Evolutionary conservation across 345 rosid genomes (phyloP), one percentile per base, ranked within the genome.

Genomic region (Murraya paniculata): DNA sequence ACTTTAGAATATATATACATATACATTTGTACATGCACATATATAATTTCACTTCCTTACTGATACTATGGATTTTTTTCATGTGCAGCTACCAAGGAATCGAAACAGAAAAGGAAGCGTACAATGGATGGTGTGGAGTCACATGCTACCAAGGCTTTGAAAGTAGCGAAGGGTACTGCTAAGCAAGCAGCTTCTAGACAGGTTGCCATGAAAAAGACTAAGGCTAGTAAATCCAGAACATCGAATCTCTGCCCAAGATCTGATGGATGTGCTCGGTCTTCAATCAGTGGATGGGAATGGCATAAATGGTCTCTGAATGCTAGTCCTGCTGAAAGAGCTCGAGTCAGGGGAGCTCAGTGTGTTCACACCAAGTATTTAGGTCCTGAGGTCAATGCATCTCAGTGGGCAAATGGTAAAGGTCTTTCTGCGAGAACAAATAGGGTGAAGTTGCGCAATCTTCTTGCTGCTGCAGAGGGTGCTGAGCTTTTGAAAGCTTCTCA

Each of bases 341-440:
- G 83, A 68, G 88, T 86, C 79, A 91, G 97, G 85, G 99, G 98
- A 77, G 77, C 78, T 69, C 89, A 81, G 45, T 68, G 64, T 68
- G 72, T 82, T 80, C 83, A 82, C 71, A 71, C 84, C 56, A 82
- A 82, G 68, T 79, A 71, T 74, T 78, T 82, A 80, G 88, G 89
- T 72, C 79, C 89, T 79, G 89, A 90, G 82, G 82, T 77, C 56
- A 89, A 64, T 84, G 76, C 77, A 53, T 77, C 84, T 82, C 98
- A 83, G 38, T 74, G 82, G 82, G 78, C 84, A 16, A 90, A 80
- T 77, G 73, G 75, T 72, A 94, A 90, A 74, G 93, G 87, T 79
- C 93, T 91, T 78, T 97, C 98, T 80, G 99, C 98, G 67, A 94
- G 99, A 85, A 94, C 99, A 38, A 94, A 93, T 79, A 89, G 99